Conservation (phyloP, 2,329 filamentous ascomycete species). For the Penicillium sp. region DNA sequence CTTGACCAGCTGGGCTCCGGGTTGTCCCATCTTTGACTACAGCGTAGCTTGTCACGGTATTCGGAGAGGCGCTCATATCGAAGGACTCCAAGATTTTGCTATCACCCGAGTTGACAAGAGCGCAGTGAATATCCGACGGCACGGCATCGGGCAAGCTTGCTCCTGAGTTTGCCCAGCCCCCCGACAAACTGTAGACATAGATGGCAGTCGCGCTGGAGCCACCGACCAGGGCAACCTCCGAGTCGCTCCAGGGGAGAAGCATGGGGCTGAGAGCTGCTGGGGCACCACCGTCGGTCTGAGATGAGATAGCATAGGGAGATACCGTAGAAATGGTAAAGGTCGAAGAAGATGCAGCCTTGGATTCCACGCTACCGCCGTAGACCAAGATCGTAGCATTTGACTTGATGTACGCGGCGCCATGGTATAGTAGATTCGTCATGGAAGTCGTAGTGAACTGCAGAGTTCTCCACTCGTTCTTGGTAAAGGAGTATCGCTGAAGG, state of each 20-base stretch:
- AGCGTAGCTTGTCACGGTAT: conserved; percentile 68
- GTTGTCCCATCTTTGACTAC: conserved; percentile 60
- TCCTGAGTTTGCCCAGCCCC: conserved; percentile 66
- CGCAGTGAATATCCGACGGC: conserved; percentile 59
- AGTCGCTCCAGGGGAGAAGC: conserved; percentile 70
- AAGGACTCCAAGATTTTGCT: conserved; percentile 79
- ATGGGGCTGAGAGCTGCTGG: conserved; percentile 67
- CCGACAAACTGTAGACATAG: conserved; percentile 64
- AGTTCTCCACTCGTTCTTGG: conserved; percentile 57
- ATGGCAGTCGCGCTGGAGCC: conserved; percentile 67
- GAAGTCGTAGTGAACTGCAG: conserved; percentile 52
- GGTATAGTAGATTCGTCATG: conserved; percentile 68
- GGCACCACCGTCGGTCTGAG: conserved; percentile 56
- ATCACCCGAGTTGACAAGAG: conserved; percentile 69
- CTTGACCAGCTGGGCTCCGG: conserved; percentile 48
- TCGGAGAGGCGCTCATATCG: conserved; percentile 71
- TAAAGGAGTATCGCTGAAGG: conserved; percentile 67
- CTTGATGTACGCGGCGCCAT: conserved; percentile 73
- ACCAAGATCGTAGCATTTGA: conserved; percentile 70
- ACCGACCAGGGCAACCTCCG: conserved; percentile 70
- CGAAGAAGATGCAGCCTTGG: conserved; percentile 58
- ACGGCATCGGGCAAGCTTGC: conserved; percentile 62
- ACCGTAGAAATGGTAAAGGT: conserved; percentile 71
- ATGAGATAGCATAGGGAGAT: conserved; percentile 61
- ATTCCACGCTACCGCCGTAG: conserved; percentile 72